Percentiles rank a stretch among this genome's conserved stretches.
phyloP scores from a whole-genome alignment of 2,329 filamentous ascomycete species.

The Penicillium freii region DNA sequence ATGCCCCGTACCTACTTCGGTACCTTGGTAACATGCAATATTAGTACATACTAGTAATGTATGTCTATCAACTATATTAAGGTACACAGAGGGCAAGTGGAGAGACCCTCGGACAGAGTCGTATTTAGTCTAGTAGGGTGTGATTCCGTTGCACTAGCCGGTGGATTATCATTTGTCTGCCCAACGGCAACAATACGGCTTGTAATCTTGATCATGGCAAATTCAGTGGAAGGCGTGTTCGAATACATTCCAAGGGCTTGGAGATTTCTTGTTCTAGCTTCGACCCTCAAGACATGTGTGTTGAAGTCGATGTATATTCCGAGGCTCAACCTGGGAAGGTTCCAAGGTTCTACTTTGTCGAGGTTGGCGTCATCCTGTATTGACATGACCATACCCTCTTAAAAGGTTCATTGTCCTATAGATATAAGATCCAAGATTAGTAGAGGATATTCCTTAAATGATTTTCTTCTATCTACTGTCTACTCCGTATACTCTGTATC shows the following conservation, averaged over 20 bases:
- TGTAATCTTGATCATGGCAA: background rate
- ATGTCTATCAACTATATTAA: background rate
- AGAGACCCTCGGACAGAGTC: constrained; percentile 1
- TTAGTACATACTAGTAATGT: too few relatives aligned
- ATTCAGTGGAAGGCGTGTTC: background rate
- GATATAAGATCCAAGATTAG: background rate
- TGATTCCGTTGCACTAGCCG: background rate
- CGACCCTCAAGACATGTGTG: too few relatives aligned
- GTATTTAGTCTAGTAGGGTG: constrained; percentile 3
- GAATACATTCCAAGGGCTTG: background rate
- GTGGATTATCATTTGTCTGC: constrained; percentile 9
- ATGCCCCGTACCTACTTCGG: background rate
- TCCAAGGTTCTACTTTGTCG: background rate
- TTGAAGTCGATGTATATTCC: background rate
- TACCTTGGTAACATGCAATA: too few relatives aligned
- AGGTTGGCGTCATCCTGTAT: constrained; percentile 1
- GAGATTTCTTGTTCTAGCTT: background rate
- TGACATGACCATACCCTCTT: background rate
- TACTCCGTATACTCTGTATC: background rate
- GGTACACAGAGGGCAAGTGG: background rate
- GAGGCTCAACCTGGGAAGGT: background rate
- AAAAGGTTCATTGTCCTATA: background rate
- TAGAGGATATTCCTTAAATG: too few relatives aligned
- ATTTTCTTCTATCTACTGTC: too few relatives aligned
- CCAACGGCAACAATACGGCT: constrained; percentile 4